These are phyloP conservation scores for Collybiopsis confluens DNA, from an alignment of 768 basidiomycete species.

Conservation along the genomic window DNA sequence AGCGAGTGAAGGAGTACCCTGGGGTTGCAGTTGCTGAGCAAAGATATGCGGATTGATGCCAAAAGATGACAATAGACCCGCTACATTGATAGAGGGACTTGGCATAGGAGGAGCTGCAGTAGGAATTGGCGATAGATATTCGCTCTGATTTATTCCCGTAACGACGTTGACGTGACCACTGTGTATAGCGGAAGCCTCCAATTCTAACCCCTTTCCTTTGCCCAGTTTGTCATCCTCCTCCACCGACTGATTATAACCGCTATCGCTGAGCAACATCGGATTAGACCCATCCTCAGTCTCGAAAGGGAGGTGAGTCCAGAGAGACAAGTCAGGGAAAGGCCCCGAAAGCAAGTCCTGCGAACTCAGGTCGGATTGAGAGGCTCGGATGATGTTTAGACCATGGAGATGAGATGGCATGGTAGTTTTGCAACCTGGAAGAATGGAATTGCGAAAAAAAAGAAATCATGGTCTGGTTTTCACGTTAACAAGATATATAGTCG, in stretches of 20 bases:
- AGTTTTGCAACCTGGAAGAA: no score
- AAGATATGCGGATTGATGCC: slow-evolving; percentile 41
- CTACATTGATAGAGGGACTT: slow-evolving; percentile 31
- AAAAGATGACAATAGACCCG: slow-evolving; percentile 32
- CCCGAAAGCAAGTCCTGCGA: slow-evolving; percentile 58
- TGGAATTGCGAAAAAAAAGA: no score
- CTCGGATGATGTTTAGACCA: slow-evolving; percentile 77
- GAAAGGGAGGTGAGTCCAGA: slow-evolving; percentile 83
- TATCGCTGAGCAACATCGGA: slow-evolving; percentile 23
- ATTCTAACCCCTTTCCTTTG: slow-evolving; percentile 25
- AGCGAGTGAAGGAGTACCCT: slow-evolving; percentile 51
- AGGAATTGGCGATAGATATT: slow-evolving; percentile 16
- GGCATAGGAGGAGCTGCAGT: slow-evolving; percentile 30
- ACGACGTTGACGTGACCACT: slow-evolving; percentile 60
- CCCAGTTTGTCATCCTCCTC: slow-evolving; percentile 49
- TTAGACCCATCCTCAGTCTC: slow-evolving; percentile 68
- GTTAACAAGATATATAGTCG: no score
- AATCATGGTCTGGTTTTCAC: no score
- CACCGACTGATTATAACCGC: slow-evolving; percentile 27
- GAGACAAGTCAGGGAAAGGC: slow-evolving; percentile 67
- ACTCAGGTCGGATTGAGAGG: slow-evolving; percentile 37
- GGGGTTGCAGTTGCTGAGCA: slow-evolving; percentile 21
- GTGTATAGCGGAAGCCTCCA: slow-evolving; percentile 39
- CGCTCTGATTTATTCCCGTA: slow-evolving; percentile 38
- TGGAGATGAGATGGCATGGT: slow-evolving; percentile 68